A percentile compares a stretch with the other conserved stretches of the same genome.
These are phyloP conservation scores for Ambrosiella beaveri DNA, from an alignment of 2,329 filamentous ascomycete genomes.

Conservation along the genomic window DNA sequence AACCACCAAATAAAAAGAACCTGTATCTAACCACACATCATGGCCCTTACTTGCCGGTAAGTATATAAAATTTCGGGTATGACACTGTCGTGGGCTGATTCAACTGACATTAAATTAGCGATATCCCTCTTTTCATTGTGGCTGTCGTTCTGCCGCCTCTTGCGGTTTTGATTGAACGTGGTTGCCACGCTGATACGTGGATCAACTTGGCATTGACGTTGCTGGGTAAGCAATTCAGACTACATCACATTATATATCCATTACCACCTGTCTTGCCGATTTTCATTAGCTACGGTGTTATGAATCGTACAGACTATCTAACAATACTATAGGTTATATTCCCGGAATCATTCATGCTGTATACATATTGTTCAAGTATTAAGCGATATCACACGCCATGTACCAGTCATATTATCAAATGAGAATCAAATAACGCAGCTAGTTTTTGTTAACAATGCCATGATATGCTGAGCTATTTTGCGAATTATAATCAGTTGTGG, in stretches of 20 bases:
- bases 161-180: conserved; percentile 86
- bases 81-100: too few relatives aligned
- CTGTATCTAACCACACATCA: conserved; percentile 21
- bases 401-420: too few relatives aligned
- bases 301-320: conserved; percentile 1
- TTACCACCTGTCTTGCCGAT: not conserved
- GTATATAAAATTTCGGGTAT: conserved; percentile 13
- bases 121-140: conserved; percentile 57
- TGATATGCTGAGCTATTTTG: too few relatives aligned
- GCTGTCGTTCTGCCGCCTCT: conserved; percentile 79
- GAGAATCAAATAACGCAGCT: too few relatives aligned
- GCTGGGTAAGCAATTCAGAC: conserved; percentile 29
- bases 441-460: too few relatives aligned
- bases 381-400: conserved; percentile 19
- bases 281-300: not conserved
- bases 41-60: conserved; percentile 44
- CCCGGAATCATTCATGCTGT: conserved; percentile 83
- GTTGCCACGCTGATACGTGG: conserved; percentile 70
- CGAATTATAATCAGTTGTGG: too few relatives aligned
- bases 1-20: too few relatives aligned
- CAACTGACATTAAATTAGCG: conserved; percentile 18
- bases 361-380: conserved; percentile 88
- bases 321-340: conserved; percentile 32
- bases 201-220: conserved; percentile 87
- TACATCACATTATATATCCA: not conserved